Evolutionary conservation across 2,329 filamentous ascomycete species (phyloP).

Genomic region (Beauveria australis): DNA sequence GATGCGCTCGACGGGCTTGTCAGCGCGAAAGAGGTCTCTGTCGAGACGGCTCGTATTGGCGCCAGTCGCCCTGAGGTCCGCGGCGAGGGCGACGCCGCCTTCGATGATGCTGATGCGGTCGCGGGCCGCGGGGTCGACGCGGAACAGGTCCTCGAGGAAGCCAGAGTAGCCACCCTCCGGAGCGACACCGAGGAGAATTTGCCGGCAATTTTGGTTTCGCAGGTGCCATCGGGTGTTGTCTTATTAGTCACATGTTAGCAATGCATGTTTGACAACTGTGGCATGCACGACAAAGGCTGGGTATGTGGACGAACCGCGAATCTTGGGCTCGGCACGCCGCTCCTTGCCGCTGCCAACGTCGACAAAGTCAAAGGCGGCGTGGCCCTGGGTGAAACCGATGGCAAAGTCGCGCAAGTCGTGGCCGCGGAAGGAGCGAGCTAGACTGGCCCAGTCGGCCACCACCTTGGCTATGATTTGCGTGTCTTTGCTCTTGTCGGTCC

Average conservation of each 20-base stretch:
- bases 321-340: conserved; percentile 49
- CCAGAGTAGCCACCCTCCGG: conserved; percentile 54
- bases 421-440: conserved; percentile 41
- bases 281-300: background rate
- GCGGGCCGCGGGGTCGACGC: conserved; percentile 35
- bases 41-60: conserved; percentile 39
- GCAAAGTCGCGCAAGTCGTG: conserved; percentile 49
- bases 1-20: conserved; percentile 38
- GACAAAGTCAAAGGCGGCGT: conserved; percentile 54
- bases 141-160: conserved; percentile 47
- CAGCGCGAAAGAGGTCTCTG: conserved; percentile 42
- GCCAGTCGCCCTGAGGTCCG: conserved; percentile 39
- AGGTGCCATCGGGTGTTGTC: conserved; percentile 49
- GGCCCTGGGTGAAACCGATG: conserved; percentile 50
- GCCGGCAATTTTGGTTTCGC: conserved; percentile 52
- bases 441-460: conserved; percentile 44
- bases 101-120: conserved; percentile 46
- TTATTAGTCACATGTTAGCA: conserved; percentile 16
- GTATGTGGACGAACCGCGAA: conserved; percentile 40
- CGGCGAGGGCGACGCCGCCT: conserved; percentile 37
- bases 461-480: conserved; percentile 49
- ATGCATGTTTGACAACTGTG: background rate
- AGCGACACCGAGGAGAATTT: conserved; percentile 53
- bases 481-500: conserved; percentile 34
- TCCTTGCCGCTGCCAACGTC: conserved; percentile 54